A percentile compares a stretch with the other conserved stretches of the same genome.
These are phyloP conservation scores for Parastagonospora avenae DNA, from an alignment of 2,329 filamentous ascomycete species.

Conservation along the genomic window DNA sequence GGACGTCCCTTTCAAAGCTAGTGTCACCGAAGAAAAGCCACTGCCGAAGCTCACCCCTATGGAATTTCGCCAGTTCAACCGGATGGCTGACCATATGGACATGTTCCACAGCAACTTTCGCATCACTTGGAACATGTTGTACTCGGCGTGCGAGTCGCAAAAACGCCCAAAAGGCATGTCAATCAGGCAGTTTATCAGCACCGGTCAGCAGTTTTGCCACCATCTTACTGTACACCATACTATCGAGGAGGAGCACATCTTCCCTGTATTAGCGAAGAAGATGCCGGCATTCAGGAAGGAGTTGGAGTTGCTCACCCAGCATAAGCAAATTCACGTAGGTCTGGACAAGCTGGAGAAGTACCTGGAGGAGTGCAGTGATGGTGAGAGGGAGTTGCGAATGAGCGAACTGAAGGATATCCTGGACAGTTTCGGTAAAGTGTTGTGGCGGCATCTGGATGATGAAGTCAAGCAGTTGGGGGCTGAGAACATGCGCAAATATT, in stretches of 20 bases:
- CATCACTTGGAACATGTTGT: constrained; percentile 70
- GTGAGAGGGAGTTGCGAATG: constrained; percentile 65
- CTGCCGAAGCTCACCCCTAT: constrained; percentile 67
- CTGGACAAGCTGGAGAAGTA: constrained; percentile 72
- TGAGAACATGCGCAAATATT: constrained; percentile 87
- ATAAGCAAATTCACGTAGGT: constrained; percentile 77
- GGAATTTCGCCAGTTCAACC: constrained; percentile 74
- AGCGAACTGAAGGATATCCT: constrained; percentile 70
- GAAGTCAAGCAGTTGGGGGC: constrained; percentile 80
- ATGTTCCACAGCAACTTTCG: constrained; percentile 57
- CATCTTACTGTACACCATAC: constrained; percentile 77
- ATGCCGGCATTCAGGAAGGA: constrained; percentile 77
- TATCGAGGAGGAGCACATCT: constrained; percentile 83
- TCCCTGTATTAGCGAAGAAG: constrained; percentile 74
- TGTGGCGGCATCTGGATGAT: constrained; percentile 84
- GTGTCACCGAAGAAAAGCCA: constrained; percentile 34
- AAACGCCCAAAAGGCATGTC: constrained; percentile 68
- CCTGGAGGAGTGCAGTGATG: constrained; percentile 63
- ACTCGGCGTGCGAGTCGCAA: constrained; percentile 64
- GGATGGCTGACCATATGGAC: constrained; percentile 76
- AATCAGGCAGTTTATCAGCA: constrained; percentile 69
- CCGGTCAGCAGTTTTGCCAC: constrained; percentile 71
- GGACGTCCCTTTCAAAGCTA: too few relatives aligned
- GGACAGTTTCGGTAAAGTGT: constrained; percentile 76
- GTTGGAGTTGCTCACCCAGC: constrained; percentile 74